phyloP scores from a whole-genome alignment of 2,329 filamentous ascomycete genomes.

The Fusarium mexicanum region DNA sequence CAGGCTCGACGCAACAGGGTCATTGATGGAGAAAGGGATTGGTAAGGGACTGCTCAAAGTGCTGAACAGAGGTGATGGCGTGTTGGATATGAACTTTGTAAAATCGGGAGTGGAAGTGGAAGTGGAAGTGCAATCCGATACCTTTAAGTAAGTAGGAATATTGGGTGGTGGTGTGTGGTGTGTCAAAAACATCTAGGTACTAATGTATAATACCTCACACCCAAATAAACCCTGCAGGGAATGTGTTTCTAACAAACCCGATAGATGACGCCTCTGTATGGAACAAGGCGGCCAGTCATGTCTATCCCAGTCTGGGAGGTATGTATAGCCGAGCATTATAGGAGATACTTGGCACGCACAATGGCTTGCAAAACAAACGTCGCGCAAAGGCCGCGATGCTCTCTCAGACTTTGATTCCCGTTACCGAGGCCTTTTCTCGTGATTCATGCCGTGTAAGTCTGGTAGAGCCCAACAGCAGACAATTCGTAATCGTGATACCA shows the following conservation, averaged over 20 bases:
- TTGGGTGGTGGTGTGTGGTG: background rate
- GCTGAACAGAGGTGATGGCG: background rate
- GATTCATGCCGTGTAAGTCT: slow-evolving; percentile 15
- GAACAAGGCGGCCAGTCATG: slow-evolving; percentile 12
- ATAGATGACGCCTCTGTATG: background rate
- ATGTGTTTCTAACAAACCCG: background rate
- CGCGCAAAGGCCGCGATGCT: background rate
- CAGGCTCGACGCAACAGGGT: slow-evolving; percentile 21
- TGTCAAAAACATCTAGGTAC: background rate
- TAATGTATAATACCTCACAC: background rate
- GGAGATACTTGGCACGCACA: background rate
- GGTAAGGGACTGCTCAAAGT: background rate
- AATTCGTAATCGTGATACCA: slow-evolving; percentile 22
- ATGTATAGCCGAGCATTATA: slow-evolving; percentile 8
- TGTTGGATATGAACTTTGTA: background rate
- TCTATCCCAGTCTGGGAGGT: slow-evolving; percentile 1
- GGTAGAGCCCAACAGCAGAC: background rate
- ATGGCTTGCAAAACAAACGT: background rate
- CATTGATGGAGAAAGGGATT: slow-evolving; percentile 9
- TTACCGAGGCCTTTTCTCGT: background rate
- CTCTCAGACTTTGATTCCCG: background rate
- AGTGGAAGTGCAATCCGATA: slow-evolving; percentile 8
- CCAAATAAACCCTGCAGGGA: background rate
- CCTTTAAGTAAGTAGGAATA: slow-evolving; percentile 25
- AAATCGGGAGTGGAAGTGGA: slow-evolving; percentile 6